A percentile compares a stretch with the other conserved stretches of the same genome.
phyloP scores from a whole-genome alignment of 495 filamentous ascomycete genomes.

The Tuber umbilicatum region DNA sequence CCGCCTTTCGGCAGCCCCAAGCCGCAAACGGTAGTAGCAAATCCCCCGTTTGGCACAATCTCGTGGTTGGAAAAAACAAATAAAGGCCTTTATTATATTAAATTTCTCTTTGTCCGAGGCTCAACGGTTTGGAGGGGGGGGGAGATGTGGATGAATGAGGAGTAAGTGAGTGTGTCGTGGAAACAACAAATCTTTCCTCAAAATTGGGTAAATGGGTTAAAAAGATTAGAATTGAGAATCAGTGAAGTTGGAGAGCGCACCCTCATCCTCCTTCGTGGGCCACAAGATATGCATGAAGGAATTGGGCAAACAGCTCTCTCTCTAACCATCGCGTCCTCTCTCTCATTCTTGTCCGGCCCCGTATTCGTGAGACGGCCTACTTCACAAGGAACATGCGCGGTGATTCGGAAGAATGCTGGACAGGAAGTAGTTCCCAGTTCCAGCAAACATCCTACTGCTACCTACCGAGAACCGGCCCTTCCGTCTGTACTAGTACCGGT shows the following conservation, averaged over 20 bases:
- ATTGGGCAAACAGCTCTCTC: not conserved
- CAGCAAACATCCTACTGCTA: not conserved
- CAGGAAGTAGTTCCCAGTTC: not conserved
- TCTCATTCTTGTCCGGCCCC: slow-evolving; percentile 6
- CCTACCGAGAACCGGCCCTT: not conserved
- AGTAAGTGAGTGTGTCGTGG: not conserved
- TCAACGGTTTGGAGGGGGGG: not conserved
- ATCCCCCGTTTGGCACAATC: not conserved
- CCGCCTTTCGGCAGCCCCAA: not conserved
- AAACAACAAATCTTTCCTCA: not conserved
- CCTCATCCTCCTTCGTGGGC: not conserved
- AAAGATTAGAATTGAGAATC: not conserved
- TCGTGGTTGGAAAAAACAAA: not conserved
- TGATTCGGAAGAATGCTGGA: not conserved
- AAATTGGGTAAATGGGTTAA: not conserved
- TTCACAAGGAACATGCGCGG: slow-evolving; percentile 8
- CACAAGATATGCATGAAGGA: not conserved
- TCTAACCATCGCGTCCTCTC: not conserved
- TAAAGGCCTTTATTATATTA: not conserved
- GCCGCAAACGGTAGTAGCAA: not conserved
- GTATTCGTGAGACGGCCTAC: slow-evolving; percentile 17
- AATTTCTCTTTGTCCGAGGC: not conserved
- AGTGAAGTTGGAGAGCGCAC: not conserved
- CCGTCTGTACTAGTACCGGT: not conserved
- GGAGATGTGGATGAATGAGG: not conserved